A percentile compares a stretch with the other conserved stretches of the same genome.
Evolutionary conservation across 148 eudicot species (phyloP).

Genomic region (Rhododendron kiyosumense): DNA sequence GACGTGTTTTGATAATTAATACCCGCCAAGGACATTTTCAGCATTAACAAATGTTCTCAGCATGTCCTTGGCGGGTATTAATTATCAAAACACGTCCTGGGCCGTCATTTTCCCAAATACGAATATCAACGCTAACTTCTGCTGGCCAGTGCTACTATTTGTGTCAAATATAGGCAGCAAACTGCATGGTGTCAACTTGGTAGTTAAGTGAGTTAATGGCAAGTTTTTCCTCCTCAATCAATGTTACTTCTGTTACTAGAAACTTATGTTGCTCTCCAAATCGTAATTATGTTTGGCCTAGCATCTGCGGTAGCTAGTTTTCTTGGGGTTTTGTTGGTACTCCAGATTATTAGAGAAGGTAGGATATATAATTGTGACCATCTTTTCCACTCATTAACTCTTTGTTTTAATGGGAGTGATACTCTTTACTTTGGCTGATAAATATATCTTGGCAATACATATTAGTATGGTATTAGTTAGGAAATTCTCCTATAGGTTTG

Average conservation of each 20-base stretch:
- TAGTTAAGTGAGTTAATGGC: background rate
- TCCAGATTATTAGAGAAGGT: too few relatives aligned
- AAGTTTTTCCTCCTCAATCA: background rate
- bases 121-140: background rate
- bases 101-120: too few relatives aligned
- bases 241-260: background rate
- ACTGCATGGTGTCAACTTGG: background rate
- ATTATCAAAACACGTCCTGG: too few relatives aligned
- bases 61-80: too few relatives aligned
- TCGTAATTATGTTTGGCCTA: background rate
- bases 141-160: background rate
- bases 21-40: too few relatives aligned
- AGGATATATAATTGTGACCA: background rate
- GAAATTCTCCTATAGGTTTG: background rate
- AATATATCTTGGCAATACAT: background rate
- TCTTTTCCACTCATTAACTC: background rate
- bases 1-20: too few relatives aligned
- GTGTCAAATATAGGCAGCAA: background rate
- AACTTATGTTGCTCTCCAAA: background rate
- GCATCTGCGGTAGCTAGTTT: background rate
- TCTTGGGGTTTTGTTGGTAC: background rate
- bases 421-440: background rate
- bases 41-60: too few relatives aligned
- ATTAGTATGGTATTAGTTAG: background rate
- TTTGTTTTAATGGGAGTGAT: background rate